phyloP scores from a whole-genome alignment of 495 filamentous ascomycete genomes.

The Trypethelium eluteriae region DNA sequence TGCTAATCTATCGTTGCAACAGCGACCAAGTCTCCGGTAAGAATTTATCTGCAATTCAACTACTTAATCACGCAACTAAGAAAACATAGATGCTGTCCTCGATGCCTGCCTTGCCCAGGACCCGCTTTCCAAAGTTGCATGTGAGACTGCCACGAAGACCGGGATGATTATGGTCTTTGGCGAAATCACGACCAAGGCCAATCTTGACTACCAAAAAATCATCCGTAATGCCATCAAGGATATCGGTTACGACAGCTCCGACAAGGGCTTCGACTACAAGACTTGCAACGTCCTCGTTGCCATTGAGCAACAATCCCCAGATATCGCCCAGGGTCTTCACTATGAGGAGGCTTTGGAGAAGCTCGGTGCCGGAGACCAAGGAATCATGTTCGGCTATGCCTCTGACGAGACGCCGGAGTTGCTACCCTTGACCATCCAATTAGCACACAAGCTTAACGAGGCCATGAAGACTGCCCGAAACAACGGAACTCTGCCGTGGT shows the following conservation, averaged over 20 bases:
- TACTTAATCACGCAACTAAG: neutral
- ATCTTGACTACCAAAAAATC: conserved; percentile 94
- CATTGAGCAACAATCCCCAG: conserved; percentile 98
- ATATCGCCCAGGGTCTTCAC: conserved; percentile 97
- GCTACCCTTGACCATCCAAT: conserved; percentile 82
- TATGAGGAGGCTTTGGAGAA: conserved; percentile 95
- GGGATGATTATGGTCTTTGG: conserved; percentile 99
- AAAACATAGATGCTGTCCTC: conserved; percentile 69
- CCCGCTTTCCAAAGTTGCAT: conserved; percentile 95
- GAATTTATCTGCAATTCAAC: neutral
- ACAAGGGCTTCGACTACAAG: conserved; percentile 99
- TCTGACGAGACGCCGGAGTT: conserved; percentile 98
- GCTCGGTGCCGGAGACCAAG: conserved; percentile 97
- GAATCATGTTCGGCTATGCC: conserved; percentile 99
- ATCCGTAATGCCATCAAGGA: conserved; percentile 94
- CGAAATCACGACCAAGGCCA: conserved; percentile 96
- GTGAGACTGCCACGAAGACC: conserved; percentile 98
- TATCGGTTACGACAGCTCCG: conserved; percentile 93
- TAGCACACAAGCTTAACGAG: conserved; percentile 91
- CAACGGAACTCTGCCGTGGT: conserved; percentile 82
- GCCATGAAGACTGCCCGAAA: conserved; percentile 83
- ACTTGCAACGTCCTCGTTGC: conserved; percentile 96
- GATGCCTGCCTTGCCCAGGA: conserved; percentile 93
- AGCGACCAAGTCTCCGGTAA: conserved; percentile 73
- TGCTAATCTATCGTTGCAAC: conserved; percentile 34